Conservation (phyloP, 2,329 filamentous ascomycete genomes). For the Aphanoascus verrucosus region DNA sequence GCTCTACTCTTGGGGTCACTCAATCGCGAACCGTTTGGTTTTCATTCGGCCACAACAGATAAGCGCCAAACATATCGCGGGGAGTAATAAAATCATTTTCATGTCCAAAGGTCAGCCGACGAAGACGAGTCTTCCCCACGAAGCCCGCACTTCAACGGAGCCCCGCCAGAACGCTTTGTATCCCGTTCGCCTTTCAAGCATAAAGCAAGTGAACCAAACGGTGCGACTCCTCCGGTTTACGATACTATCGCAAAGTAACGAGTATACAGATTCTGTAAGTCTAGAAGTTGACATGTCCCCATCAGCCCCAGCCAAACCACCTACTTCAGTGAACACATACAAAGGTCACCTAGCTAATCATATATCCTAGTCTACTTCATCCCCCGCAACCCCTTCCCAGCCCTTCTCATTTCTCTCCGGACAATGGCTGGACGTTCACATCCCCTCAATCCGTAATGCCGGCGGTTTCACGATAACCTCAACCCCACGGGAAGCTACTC, state of each 20-base stretch:
- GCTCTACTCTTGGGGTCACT: neutral
- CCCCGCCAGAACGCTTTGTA: slow-evolving; percentile 58
- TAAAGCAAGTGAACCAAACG: slow-evolving; percentile 55
- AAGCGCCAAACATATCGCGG: neutral
- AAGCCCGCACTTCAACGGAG: slow-evolving; percentile 63
- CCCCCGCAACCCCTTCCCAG: neutral
- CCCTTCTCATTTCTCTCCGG: slow-evolving; percentile 59
- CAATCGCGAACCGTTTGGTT: neutral
- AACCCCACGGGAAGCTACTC: slow-evolving; percentile 47
- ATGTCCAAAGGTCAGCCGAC: neutral
- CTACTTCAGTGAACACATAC: neutral
- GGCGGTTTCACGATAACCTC: slow-evolving; percentile 87
- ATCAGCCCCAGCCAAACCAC: neutral
- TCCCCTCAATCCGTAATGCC: slow-evolving; percentile 57
- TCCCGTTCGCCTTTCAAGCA: slow-evolving; percentile 48
- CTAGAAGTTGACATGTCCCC: neutral
- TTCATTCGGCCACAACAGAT: neutral
- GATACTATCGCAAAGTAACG: slow-evolving; percentile 32
- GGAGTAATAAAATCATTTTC: neutral
- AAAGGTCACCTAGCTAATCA: neutral
- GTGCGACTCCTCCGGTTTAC: slow-evolving; percentile 59
- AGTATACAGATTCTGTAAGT: neutral
- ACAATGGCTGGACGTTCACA: slow-evolving; percentile 79
- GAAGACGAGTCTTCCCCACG: slow-evolving; percentile 40
- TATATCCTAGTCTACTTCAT: neutral